Percentiles rank a stretch among this genome's conserved stretches.
Conservation (phyloP, 1,284 basidiomycete species). For the Cryptococcus sp. region DNA sequence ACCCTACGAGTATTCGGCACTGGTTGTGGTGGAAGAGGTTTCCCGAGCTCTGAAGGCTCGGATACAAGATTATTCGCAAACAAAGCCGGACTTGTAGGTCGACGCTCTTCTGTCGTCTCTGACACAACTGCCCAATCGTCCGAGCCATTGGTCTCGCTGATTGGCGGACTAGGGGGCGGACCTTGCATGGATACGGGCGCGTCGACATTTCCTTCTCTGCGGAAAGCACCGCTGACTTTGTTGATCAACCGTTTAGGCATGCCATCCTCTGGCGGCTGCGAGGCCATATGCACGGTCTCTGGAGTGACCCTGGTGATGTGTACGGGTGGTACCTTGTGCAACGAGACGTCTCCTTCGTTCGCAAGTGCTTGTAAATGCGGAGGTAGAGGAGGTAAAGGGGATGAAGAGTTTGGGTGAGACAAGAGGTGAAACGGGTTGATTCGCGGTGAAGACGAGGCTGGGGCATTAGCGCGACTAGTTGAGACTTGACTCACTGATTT, state of each 20-base stretch:
- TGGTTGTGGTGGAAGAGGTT: constrained; percentile 13
- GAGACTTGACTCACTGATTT: constrained; percentile 13
- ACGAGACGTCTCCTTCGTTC: constrained; percentile 4
- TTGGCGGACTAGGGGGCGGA: constrained; percentile 49
- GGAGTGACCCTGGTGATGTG: constrained; percentile 45
- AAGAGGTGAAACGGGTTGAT: constrained; percentile 45
- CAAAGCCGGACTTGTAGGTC: constrained; percentile 11
- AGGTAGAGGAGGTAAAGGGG: constrained; percentile 27
- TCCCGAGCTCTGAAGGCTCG: constrained; percentile 20
- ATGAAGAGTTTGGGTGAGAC: constrained; percentile 28
- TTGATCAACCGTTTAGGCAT: constrained; percentile 27
- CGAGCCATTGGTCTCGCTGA: constrained; percentile 32
- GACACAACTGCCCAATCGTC: constrained; percentile 7
- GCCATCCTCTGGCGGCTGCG: constrained; percentile 14
- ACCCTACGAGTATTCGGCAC: constrained; percentile 17
- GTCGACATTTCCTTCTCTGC: constrained; percentile 12
- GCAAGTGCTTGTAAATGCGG: constrained; percentile 29
- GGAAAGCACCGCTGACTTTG: constrained; percentile 39
- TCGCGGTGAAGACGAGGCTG: constrained; percentile 21
- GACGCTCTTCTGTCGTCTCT: constrained; percentile 13
- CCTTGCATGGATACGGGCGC: constrained; percentile 35
- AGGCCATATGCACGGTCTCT: constrained; percentile 33
- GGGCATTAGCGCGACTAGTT: background rate
- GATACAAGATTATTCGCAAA: constrained; percentile 28
- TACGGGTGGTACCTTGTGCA: constrained; percentile 20